Base-by-base conservation (phyloP, 768 basidiomycete species). In the Piloderma croceum region DNA sequence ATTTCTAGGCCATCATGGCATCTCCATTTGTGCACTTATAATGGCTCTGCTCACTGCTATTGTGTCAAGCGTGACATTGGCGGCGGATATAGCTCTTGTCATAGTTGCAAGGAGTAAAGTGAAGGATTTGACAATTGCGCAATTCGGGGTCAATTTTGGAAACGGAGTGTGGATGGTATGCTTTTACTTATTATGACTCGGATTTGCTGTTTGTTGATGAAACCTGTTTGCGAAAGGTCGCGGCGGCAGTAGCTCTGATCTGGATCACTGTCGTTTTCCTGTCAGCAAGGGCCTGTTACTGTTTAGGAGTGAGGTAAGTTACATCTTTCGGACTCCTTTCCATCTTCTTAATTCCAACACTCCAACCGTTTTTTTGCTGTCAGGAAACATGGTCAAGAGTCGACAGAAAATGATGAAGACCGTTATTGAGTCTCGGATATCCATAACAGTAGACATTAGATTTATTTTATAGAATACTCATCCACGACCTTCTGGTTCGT, bases 141-240 rank as follows among this genome's bases (percentile, higher is more conserved):
- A 59, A 33, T 66, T 86, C 19, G 57, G 49, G 0, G 69, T 81
- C 7, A 45, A 57, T 10, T 83, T 75, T 59, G 83, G 85, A n/a
- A 77, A 79, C 44, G 83, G 59, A 7, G 72, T 81, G 7, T 88
- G 84, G 84, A 74, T 89, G 75, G 70, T 77, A n/a, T 48, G 86
- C 29, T n/a, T n/a, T n/a, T n/a, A n/a, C n/a, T n/a, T n/a, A n/a
- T n/a, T n/a, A n/a, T n/a, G n/a, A n/a, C n/a, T n/a, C n/a, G n/a
- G n/a, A n/a, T n/a, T n/a, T n/a, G n/a, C n/a, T n/a, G n/a, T n/a
- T n/a, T n/a, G n/a, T n/a, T n/a, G n/a, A n/a, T n/a, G n/a, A n/a
- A n/a, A n/a, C n/a, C n/a, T n/a, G n/a, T n/a, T n/a, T n/a, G n/a
- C n/a, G n/a, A n/a, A n/a, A n/a, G n/a, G n/a, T n/a, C n/a, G n/a